Evolutionary conservation across 495 filamentous ascomycete genomes (phyloP).

Genomic region (Aspergillus baeticus): DNA sequence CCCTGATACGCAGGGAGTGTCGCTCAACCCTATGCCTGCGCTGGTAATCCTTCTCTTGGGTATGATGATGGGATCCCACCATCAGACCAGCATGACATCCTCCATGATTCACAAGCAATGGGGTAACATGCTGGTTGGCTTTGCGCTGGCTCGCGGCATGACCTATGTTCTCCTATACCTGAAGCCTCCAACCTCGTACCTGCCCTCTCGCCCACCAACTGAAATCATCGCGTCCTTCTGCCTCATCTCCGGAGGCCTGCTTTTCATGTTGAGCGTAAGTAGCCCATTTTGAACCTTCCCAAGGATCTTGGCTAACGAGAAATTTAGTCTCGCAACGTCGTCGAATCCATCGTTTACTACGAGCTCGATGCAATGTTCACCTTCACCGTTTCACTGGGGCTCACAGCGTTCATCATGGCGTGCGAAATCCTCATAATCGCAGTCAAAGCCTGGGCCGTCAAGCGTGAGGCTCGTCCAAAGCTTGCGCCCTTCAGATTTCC

Average conservation of each 20-base stretch:
- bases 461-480: conserved; percentile 50
- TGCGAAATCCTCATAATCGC: conserved; percentile 76
- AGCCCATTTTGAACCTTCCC: background rate
- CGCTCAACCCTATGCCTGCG: conserved; percentile 87
- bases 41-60: conserved; percentile 84
- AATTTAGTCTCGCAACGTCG: conserved; percentile 63
- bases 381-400: conserved; percentile 85
- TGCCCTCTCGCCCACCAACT: conserved; percentile 87
- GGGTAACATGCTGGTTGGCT: conserved; percentile 83
- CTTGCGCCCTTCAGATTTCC: conserved; percentile 25
- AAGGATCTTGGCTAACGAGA: background rate
- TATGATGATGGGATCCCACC: conserved; percentile 93
- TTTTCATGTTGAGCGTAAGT: conserved; percentile 92
- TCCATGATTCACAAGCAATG: conserved; percentile 95
- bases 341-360: conserved; percentile 74
- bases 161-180: conserved; percentile 82
- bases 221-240: conserved; percentile 87
- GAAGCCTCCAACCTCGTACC: conserved; percentile 76
- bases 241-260: conserved; percentile 78
- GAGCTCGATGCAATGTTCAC: conserved; percentile 82
- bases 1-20: conserved; percentile 68
- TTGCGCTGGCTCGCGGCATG: conserved; percentile 70
- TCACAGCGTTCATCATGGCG: conserved; percentile 82
- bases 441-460: conserved; percentile 86
- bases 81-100: conserved; percentile 79